Percentiles rank a stretch among this genome's conserved stretches.
Conservation (phyloP, 768 basidiomycete genomes). For the Trametes coccinea region DNA sequence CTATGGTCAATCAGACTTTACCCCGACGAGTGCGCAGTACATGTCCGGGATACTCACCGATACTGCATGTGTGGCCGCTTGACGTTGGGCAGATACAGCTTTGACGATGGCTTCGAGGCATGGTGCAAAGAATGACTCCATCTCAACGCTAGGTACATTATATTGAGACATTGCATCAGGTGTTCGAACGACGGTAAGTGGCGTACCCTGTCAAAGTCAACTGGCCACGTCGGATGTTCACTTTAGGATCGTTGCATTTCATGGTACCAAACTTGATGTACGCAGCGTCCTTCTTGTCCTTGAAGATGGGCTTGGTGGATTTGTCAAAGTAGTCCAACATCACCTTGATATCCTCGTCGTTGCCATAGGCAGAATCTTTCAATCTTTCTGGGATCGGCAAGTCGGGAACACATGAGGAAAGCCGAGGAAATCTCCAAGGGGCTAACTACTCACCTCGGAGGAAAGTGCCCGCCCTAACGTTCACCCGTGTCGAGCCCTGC, state of each 20-base stretch:
- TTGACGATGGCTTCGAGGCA: constrained; percentile 42
- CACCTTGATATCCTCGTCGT: constrained; percentile 35
- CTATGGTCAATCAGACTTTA: constrained; percentile 37
- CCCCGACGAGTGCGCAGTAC: too few species aligned
- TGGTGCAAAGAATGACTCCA: constrained; percentile 47
- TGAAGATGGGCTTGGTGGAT: constrained; percentile 46
- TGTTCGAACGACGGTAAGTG: neutral
- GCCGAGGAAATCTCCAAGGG: too few species aligned
- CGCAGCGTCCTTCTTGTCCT: constrained; percentile 38
- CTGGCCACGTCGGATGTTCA: constrained; percentile 42
- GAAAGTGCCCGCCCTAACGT: constrained; percentile 34
- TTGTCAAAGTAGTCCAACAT: constrained; percentile 44
- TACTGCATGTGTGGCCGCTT: neutral
- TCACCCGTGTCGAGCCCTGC: constrained; percentile 45
- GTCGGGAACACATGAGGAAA: neutral
- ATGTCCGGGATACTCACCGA: neutral
- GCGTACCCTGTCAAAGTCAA: constrained; percentile 41
- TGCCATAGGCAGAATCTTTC: constrained; percentile 34
- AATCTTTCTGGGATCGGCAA: neutral
- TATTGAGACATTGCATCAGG: neutral
- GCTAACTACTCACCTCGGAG: constrained; percentile 30
- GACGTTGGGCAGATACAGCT: constrained; percentile 9
- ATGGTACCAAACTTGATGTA: constrained; percentile 46
- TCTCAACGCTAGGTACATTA: constrained; percentile 28
- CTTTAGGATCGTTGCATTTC: constrained; percentile 40